These are phyloP conservation scores for Hyphodiscus hymeniophilus DNA, from an alignment of 495 filamentous ascomycete species.

Conservation along the genomic window DNA sequence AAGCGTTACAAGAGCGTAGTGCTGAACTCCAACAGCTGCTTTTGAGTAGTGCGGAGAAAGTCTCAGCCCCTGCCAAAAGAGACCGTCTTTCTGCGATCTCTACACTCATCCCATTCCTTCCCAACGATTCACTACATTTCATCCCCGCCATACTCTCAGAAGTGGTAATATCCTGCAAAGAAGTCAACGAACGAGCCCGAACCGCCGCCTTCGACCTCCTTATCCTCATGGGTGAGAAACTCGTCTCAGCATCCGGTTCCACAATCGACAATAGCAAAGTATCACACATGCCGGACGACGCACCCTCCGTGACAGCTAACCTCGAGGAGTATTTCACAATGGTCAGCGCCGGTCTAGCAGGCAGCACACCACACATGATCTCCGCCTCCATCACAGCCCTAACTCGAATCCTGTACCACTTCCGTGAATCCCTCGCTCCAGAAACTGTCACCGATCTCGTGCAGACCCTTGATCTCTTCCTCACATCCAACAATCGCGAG, in stretches of 20 bases:
- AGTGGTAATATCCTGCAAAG: slow-evolving; percentile 90
- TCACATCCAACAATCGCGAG: slow-evolving; percentile 90
- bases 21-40: slow-evolving; percentile 71
- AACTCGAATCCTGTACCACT: slow-evolving; percentile 85
- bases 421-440: slow-evolving; percentile 48
- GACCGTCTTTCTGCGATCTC: slow-evolving; percentile 80
- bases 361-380: slow-evolving; percentile 88
- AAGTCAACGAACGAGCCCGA: slow-evolving; percentile 89
- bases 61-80: slow-evolving; percentile 69
- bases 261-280: slow-evolving; percentile 77
- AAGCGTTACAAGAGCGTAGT: slow-evolving; percentile 63
- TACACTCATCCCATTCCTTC: slow-evolving; percentile 67
- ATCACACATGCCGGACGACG: slow-evolving; percentile 70
- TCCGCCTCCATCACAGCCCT: slow-evolving; percentile 89
- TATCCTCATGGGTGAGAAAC: slow-evolving; percentile 76
- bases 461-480: slow-evolving; percentile 86
- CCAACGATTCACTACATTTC: slow-evolving; percentile 73
- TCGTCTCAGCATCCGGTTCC: slow-evolving; percentile 58
- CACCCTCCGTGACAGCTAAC: slow-evolving; percentile 65
- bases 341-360: slow-evolving; percentile 91
- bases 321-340: slow-evolving; percentile 97
- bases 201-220: slow-evolving; percentile 85
- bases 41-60: slow-evolving; percentile 68
- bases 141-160: slow-evolving; percentile 86
- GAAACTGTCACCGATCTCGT: slow-evolving; percentile 67